Conservation (phyloP, 192 early-diverging fungal species). For the Fimicolochytrium jonesii region DNA sequence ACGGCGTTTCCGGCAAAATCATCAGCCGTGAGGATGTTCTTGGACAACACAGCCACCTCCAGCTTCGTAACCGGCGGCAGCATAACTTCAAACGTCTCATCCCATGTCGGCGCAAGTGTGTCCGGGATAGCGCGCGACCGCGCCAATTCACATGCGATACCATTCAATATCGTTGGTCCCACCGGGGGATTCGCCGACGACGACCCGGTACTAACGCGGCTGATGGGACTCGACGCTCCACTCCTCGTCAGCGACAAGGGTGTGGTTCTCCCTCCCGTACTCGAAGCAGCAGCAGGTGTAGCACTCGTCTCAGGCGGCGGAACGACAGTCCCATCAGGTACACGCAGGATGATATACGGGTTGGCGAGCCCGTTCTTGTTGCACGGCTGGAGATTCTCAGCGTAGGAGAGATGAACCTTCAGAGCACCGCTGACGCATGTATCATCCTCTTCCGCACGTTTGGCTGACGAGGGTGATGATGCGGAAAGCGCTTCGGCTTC, state of each 20-base stretch:
- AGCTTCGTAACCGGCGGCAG: slow-evolving; percentile 46
- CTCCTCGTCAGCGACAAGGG: background rate
- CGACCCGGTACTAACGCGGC: slow-evolving; percentile 1
- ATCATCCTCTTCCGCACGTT: slow-evolving; percentile 22
- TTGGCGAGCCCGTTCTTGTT: slow-evolving; percentile 52
- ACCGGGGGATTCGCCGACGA: too few relatives aligned
- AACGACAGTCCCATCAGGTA: slow-evolving; percentile 53
- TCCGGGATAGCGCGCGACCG: slow-evolving; percentile 45
- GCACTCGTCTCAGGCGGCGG: slow-evolving; percentile 24
- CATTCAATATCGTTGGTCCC: slow-evolving; percentile 35
- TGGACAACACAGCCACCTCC: slow-evolving; percentile 43
- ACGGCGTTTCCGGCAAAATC: slow-evolving; percentile 45
- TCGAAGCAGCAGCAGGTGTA: slow-evolving; percentile 16
- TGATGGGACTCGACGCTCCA: background rate
- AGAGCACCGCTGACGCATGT: slow-evolving; percentile 38
- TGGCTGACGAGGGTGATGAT: background rate
- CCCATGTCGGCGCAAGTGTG: slow-evolving; percentile 52
- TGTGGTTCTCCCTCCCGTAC: background rate
- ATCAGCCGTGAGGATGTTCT: slow-evolving; percentile 49
- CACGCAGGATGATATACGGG: slow-evolving; percentile 46
- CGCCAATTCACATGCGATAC: slow-evolving; percentile 39
- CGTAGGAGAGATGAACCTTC: slow-evolving; percentile 46
- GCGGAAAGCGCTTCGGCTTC: slow-evolving; percentile 23
- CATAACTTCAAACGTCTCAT: slow-evolving; percentile 49
- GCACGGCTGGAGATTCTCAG: slow-evolving; percentile 52